Evolutionary conservation across 306 rosid genomes (phyloP).

Genomic region (Rosa rugosa): DNA sequence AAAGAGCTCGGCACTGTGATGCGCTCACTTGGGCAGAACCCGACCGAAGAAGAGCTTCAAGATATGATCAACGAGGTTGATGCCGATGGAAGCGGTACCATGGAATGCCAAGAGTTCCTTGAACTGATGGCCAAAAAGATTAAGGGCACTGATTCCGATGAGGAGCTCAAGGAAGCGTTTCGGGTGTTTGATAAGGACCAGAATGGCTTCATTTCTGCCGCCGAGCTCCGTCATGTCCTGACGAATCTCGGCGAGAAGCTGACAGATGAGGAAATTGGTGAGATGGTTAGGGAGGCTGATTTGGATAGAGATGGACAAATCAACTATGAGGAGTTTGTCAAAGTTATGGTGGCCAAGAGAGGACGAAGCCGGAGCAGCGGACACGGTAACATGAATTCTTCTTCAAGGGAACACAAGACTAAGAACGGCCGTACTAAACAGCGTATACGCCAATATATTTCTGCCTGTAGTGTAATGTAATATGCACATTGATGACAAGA

Average conservation of each 20-base stretch:
- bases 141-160: background rate
- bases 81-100: background rate
- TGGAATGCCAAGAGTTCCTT: background rate
- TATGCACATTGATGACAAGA: too few species aligned
- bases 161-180: background rate
- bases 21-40: conserved; percentile 1
- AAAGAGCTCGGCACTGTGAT: background rate
- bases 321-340: background rate
- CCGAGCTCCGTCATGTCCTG: background rate
- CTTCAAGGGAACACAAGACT: background rate
- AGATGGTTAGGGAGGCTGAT: background rate
- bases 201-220: background rate
- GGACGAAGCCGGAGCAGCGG: background rate
- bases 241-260: background rate
- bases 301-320: background rate
- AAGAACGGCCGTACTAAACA: background rate
- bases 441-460: background rate
- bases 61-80: background rate
- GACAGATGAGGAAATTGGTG: background rate
- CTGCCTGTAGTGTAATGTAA: background rate
- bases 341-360: background rate
- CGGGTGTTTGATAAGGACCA: conserved; percentile 3
- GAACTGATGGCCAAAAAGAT: background rate
- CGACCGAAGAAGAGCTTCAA: background rate
- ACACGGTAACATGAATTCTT: background rate